Percentiles rank a stretch among this genome's conserved stretches.
phyloP scores from a whole-genome alignment of 2,329 filamentous ascomycete species.

The Albifimbria verrucaria region DNA sequence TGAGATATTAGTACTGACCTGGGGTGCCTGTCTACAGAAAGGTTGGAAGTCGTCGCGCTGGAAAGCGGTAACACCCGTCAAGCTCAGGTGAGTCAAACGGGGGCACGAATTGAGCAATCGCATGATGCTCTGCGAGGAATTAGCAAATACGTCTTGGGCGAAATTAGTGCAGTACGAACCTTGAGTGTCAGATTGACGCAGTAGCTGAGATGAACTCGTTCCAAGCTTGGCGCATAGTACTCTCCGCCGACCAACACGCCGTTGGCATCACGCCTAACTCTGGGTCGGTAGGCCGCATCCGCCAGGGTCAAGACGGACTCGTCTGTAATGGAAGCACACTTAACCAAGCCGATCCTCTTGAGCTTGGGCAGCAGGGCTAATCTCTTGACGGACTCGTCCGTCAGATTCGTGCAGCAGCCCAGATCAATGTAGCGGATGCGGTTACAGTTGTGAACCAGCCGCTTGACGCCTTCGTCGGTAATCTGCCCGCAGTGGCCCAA shows the following conservation, averaged over 20 bases:
- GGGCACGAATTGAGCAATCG: conserved; percentile 86
- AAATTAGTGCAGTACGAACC: conserved; percentile 47
- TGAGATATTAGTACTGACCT: conserved; percentile 43
- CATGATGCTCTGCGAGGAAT: conserved; percentile 71
- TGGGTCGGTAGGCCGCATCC: conserved; percentile 57
- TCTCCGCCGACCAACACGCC: conserved; percentile 47
- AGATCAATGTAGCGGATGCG: conserved; percentile 96
- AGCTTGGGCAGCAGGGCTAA: conserved; percentile 87
- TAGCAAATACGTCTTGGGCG: conserved; percentile 5
- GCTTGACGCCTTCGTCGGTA: conserved; percentile 83
- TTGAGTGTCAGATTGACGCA: conserved; percentile 80
- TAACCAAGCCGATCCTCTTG: conserved; percentile 91
- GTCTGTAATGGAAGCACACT: conserved; percentile 88
- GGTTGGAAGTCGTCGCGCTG: conserved; percentile 77
- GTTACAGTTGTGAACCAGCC: conserved; percentile 81
- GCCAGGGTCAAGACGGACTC: conserved; percentile 83
- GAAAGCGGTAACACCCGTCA: conserved; percentile 92
- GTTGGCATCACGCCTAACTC: conserved; percentile 45
- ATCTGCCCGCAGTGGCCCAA: conserved; percentile 90
- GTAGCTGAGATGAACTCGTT: conserved; percentile 94
- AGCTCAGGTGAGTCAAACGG: conserved; percentile 85
- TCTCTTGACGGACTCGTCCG: conserved; percentile 80
- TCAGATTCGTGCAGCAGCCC: conserved; percentile 88
- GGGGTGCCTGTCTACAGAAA: conserved; percentile 85
- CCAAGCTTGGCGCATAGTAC: conserved; percentile 64